Percentiles rank a stretch among this genome's conserved stretches.
Evolutionary conservation across 139 green algal species (phyloP).

Genomic region (Ettlia oleoabundans): DNA sequence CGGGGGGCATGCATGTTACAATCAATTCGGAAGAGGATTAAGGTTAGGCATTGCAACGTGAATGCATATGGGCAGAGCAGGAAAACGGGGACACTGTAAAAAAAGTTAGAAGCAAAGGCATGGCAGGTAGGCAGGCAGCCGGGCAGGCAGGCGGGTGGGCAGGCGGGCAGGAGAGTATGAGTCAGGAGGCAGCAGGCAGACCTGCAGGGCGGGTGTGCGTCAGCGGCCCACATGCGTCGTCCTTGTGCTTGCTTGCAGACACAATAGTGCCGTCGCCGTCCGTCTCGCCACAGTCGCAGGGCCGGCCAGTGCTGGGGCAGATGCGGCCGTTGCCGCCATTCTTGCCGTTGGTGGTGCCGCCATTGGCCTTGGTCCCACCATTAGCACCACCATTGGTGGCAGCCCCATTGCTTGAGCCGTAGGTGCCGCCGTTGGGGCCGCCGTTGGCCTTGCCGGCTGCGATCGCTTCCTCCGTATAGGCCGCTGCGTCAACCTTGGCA

Average conservation of each 20-base stretch:
- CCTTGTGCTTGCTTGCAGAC: constrained; percentile 10
- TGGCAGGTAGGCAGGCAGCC: no score
- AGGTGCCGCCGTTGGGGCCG: constrained; percentile 14
- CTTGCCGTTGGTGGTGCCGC: constrained; percentile 18
- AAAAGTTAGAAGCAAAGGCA: no score
- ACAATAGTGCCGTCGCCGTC: not conserved
- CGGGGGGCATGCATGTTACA: not conserved
- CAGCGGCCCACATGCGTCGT: constrained; percentile 3
- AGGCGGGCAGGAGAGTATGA: no score
- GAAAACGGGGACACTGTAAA: no score
- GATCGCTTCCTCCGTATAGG: constrained; percentile 85
- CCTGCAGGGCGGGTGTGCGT: constrained; percentile 17
- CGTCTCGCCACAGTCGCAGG: constrained; percentile 74
- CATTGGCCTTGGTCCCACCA: not conserved
- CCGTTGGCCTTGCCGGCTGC: constrained; percentile 61
- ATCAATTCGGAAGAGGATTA: no score
- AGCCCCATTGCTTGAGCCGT: constrained; percentile 34
- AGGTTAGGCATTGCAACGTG: no score
- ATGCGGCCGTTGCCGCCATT: constrained; percentile 46
- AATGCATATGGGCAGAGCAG: no score
- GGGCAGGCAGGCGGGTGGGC: no score
- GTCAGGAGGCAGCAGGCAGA: not conserved
- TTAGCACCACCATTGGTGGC: not conserved
- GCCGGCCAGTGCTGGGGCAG: constrained; percentile 81
- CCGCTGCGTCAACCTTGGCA: constrained; percentile 68